Conservation (phyloP, 345 rosid genomes). For the Populus davidiana region DNA sequence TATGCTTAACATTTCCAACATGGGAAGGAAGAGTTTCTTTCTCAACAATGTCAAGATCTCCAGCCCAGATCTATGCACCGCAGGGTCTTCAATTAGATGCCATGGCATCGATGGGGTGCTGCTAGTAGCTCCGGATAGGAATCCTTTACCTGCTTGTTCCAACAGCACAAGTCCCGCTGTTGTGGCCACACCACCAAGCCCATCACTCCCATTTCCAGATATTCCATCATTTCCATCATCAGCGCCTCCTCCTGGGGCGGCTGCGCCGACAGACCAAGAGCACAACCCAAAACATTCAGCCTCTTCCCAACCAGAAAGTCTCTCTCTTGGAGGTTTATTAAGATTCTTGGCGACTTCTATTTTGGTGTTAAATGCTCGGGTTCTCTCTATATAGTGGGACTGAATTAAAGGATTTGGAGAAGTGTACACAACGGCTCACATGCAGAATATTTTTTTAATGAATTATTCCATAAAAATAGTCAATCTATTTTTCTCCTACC, state of each 20-base stretch:
- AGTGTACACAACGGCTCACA: no score
- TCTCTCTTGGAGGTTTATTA: not conserved
- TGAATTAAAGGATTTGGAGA: no score
- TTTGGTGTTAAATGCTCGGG: not conserved
- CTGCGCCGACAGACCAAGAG: no score
- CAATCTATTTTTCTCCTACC: no score
- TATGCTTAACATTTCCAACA: conserved; percentile 45
- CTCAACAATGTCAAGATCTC: conserved; percentile 60
- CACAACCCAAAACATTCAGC: no score
- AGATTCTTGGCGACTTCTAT: not conserved
- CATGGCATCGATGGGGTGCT: conserved; percentile 71
- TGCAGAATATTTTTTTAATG: no score
- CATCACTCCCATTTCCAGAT: not conserved
- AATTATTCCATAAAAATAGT: no score
- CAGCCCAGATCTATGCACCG: conserved; percentile 59
- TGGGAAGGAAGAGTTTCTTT: conserved; percentile 45
- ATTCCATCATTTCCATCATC: conserved; percentile 3
- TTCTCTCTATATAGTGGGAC: no score
- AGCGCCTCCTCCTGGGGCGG: no score
- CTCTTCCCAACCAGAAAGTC: not conserved
- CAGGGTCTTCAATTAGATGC: conserved; percentile 61
- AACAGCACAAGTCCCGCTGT: conserved; percentile 9
- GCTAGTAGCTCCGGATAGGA: not conserved
- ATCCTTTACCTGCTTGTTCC: conserved; percentile 34
- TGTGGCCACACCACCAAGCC: not conserved